Percentiles rank a stretch among this genome's conserved stretches.
phyloP scores from a whole-genome alignment of 2,329 filamentous ascomycete genomes.

The Botrytis aclada region DNA sequence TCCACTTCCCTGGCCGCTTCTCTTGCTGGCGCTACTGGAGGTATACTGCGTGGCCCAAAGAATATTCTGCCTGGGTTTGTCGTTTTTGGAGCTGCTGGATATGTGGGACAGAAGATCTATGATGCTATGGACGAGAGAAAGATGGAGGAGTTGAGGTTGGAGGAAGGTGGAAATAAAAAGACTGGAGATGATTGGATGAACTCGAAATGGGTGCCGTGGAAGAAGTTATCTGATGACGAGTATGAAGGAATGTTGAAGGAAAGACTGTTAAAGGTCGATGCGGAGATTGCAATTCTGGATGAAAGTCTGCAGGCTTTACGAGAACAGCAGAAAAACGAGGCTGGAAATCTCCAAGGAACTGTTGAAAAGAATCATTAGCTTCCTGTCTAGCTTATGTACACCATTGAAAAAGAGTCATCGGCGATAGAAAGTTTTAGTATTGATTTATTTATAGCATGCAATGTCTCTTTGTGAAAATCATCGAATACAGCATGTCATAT shows the following conservation, averaged over 20 bases:
- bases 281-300: constrained; percentile 74
- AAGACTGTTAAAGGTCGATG: constrained; percentile 68
- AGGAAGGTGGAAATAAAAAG: constrained; percentile 37
- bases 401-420: background rate
- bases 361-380: background rate
- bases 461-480: background rate
- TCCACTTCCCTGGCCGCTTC: constrained; percentile 70
- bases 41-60: constrained; percentile 55
- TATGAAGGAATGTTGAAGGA: constrained; percentile 69
- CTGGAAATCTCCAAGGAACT: background rate
- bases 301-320: constrained; percentile 59
- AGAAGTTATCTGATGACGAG: constrained; percentile 66
- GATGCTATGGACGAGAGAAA: constrained; percentile 47
- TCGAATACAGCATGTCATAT: background rate
- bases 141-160: constrained; percentile 16
- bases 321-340: constrained; percentile 15
- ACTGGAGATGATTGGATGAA: constrained; percentile 44
- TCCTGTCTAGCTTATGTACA: background rate
- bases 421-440: background rate
- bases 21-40: constrained; percentile 63
- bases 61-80: constrained; percentile 55
- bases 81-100: constrained; percentile 57
- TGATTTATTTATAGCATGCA: background rate
- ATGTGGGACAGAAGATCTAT: constrained; percentile 53
- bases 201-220: constrained; percentile 70